These are phyloP conservation scores for Penicilliopsis zonata DNA, from an alignment of 495 filamentous ascomycete species.

Conservation along the genomic window DNA sequence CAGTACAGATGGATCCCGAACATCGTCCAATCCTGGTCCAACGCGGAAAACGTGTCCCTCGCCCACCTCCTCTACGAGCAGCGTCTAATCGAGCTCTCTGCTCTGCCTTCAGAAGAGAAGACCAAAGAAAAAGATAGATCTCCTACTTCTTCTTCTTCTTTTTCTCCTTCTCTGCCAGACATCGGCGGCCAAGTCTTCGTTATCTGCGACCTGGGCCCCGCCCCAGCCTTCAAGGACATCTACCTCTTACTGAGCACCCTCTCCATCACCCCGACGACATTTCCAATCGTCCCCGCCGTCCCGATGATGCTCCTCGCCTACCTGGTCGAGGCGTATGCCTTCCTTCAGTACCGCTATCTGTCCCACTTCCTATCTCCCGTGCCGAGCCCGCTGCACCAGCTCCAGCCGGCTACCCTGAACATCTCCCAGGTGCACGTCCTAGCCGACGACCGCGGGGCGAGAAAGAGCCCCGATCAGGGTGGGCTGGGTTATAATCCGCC, in stretches of 20 bases:
- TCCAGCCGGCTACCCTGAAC: conserved; percentile 41
- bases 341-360: conserved; percentile 30
- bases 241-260: conserved; percentile 21
- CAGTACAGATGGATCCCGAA: conserved; percentile 31
- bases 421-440: conserved; percentile 38
- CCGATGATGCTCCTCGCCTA: conserved; percentile 34
- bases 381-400: conserved; percentile 29
- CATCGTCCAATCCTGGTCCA: conserved; percentile 43
- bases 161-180: conserved; percentile 25
- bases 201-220: conserved; percentile 28
- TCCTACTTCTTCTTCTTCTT: no score
- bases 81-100: conserved; percentile 34
- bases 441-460: conserved; percentile 31
- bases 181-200: conserved; percentile 28
- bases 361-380: conserved; percentile 30
- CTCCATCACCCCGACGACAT: conserved; percentile 18
- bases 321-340: conserved; percentile 34
- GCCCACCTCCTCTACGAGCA: conserved; percentile 50
- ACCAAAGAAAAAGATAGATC: no score
- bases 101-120: no score
- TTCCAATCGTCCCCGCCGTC: conserved; percentile 14
- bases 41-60: conserved; percentile 44
- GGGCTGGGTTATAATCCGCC: conserved; percentile 40
- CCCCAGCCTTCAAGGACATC: conserved; percentile 21
- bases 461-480: conserved; percentile 28